Base-by-base conservation (phyloP, 805 yeast species). In the Barnettozyma vustinii region DNA sequence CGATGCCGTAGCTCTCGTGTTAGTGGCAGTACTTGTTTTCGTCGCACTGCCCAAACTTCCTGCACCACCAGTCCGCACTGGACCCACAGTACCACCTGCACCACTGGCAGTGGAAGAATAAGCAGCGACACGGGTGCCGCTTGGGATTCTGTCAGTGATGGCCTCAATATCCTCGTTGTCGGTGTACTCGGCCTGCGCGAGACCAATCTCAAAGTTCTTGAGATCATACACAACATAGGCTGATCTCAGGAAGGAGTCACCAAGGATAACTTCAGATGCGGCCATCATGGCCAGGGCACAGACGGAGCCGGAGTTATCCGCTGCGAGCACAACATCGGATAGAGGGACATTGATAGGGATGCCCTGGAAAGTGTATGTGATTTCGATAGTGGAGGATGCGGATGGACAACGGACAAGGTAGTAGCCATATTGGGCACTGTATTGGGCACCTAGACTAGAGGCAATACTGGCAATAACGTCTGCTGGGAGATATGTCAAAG, bases 151-250 rank as follows among this genome's bases (percentile, higher is more conserved):
- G 2, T 60, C 50, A 6, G 66, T 49, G 40, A 83, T 73, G 9
- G 64, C 69, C 46, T 79, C 80, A 42, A 80, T 71, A 48, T 77
- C 64, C 41, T 63, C 67, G 9, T 59, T 62, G 18, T 52, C 54
- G 4, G 74, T 55, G 32, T 47, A 62, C 42, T 64, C 67, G 4
- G 73, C 81, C 52, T 73, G 77, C 6, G 81, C 82, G 47, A 78
- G 40, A 1, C 74, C 73, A 27, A 77, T 55, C 47, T 71, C 69
- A 25, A 64, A 56, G 40, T 68, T 65, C 39, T 75, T 81, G 42
- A 80, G 59, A 61, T 81, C 83, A 51, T 71, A 81, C 41, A 79
- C 83, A 40, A 74, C 70, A 55, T 80, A 80, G 1, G 77, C 78
- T 26, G 73, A 61, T 50, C 76, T 68, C 48, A 81, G 58, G 62